Percentiles rank a stretch among this genome's conserved stretches.
Evolutionary conservation across 2,329 filamentous ascomycete species (phyloP).

Genomic region (Pseudopithomyces chartarum): DNA sequence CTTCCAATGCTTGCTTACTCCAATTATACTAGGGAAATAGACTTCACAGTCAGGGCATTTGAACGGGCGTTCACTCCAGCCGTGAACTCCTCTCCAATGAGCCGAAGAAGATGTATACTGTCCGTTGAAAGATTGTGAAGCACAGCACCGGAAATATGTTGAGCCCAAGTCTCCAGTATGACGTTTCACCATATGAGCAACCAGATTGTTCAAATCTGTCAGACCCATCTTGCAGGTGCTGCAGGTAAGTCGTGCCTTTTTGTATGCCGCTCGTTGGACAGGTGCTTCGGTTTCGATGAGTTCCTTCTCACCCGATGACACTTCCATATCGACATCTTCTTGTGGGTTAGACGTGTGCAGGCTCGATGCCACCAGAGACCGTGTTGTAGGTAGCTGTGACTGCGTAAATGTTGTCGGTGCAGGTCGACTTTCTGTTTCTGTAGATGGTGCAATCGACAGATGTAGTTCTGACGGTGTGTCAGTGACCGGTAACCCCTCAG

Average conservation of each 20-base stretch:
- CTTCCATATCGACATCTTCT: not conserved
- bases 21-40: not conserved
- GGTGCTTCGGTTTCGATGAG: not conserved
- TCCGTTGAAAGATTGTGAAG: not conserved
- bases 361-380: not conserved
- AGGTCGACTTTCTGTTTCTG: not conserved
- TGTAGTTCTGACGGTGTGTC: not conserved
- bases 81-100: not conserved
- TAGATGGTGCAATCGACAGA: not conserved
- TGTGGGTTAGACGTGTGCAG: not conserved
- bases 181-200: not conserved
- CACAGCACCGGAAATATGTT: not conserved
- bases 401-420: not conserved
- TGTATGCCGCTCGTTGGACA: not conserved
- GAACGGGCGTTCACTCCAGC: not conserved
- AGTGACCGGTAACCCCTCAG: not conserved
- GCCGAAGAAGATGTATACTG: not conserved
- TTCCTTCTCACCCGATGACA: not conserved
- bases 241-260: not conserved
- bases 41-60: not conserved
- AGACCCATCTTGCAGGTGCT: not conserved
- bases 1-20: not conserved
- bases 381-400: not conserved
- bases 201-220: not conserved
- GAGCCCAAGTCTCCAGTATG: not conserved